Percentiles rank a stretch among this genome's conserved stretches.
Evolutionary conservation across 345 rosid species (phyloP).

Genomic region (Lagerstroemia speciosa): DNA sequence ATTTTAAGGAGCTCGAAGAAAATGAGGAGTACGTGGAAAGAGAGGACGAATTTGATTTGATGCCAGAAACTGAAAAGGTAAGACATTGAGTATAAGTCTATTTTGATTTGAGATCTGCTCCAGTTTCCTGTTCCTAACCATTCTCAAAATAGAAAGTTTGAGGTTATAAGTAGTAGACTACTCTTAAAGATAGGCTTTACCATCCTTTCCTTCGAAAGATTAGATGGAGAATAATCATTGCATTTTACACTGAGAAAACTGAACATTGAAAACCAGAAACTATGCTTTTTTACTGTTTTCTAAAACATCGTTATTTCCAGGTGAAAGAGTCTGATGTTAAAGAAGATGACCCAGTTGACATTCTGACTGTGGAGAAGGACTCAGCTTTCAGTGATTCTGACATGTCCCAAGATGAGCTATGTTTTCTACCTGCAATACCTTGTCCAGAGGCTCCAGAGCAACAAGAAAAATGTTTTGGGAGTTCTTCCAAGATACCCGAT

Average conservation of each 20-base stretch:
- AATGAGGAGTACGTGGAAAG: constrained; percentile 97
- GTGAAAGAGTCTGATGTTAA: constrained; percentile 69
- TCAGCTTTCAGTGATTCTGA: constrained; percentile 85
- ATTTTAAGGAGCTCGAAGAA: constrained; percentile 98
- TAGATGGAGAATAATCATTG: neutral
- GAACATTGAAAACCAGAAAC: neutral
- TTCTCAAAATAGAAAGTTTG: neutral
- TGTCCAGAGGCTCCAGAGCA: constrained; percentile 67
- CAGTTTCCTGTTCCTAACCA: neutral
- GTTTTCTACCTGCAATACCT: constrained; percentile 89
- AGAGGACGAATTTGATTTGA: constrained; percentile 92
- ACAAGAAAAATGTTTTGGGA: constrained; percentile 50
- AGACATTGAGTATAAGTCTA: neutral
- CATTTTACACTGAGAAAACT: neutral
- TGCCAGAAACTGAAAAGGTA: constrained; percentile 93
- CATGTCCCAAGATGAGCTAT: constrained; percentile 82
- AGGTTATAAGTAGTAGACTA: neutral
- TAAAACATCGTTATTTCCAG: constrained; percentile 33
- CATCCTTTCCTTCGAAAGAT: neutral
- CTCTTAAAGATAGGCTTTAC: neutral
- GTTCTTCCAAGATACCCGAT: constrained; percentile 59
- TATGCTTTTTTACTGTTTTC: constrained; percentile 5
- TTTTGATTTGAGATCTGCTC: neutral
- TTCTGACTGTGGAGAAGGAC: constrained; percentile 75
- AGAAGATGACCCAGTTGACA: constrained; percentile 95